Percentiles rank a stretch among this genome's conserved stretches.
Conservation (phyloP, 805 yeast genomes). For the Cyberlindnera maclurae region DNA sequence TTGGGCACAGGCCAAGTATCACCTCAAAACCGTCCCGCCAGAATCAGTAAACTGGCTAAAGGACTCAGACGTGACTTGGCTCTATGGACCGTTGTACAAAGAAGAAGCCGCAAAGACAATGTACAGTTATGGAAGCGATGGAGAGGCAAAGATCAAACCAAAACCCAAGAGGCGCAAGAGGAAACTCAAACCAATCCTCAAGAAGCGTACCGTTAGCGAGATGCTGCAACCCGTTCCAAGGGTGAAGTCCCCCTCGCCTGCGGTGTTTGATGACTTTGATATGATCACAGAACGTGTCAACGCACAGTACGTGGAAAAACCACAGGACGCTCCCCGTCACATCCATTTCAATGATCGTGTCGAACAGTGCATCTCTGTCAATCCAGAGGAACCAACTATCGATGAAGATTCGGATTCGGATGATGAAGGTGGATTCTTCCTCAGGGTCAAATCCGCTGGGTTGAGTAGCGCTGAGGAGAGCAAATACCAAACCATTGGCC, state of each 20-base stretch:
- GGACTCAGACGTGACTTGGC: constrained; percentile 96
- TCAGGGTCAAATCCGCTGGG: constrained; percentile 41
- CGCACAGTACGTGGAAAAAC: constrained; percentile 18
- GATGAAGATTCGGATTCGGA: constrained; percentile 37
- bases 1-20: constrained; percentile 88
- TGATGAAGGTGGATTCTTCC: constrained; percentile 64
- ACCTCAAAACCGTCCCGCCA: constrained; percentile 78
- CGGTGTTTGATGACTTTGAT: constrained; percentile 23
- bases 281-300: constrained; percentile 21
- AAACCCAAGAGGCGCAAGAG: constrained; percentile 16
- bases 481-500: constrained; percentile 44
- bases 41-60: constrained; percentile 93
- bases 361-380: constrained; percentile 82
- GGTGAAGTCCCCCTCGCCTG: constrained; percentile 14
- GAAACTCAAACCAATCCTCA: constrained; percentile 67
- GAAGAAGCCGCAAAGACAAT: constrained; percentile 22
- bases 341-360: constrained; percentile 94
- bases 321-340: constrained; percentile 37
- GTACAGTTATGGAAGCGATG: constrained; percentile 30
- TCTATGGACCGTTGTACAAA: constrained; percentile 71
- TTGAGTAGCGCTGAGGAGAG: background rate
- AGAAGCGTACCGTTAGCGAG: constrained; percentile 80
- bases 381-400: constrained; percentile 18
- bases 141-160: constrained; percentile 26
- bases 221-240: constrained; percentile 51